Base-by-base conservation (phyloP, 139 green algal species). In the Volvox africanus region DNA sequence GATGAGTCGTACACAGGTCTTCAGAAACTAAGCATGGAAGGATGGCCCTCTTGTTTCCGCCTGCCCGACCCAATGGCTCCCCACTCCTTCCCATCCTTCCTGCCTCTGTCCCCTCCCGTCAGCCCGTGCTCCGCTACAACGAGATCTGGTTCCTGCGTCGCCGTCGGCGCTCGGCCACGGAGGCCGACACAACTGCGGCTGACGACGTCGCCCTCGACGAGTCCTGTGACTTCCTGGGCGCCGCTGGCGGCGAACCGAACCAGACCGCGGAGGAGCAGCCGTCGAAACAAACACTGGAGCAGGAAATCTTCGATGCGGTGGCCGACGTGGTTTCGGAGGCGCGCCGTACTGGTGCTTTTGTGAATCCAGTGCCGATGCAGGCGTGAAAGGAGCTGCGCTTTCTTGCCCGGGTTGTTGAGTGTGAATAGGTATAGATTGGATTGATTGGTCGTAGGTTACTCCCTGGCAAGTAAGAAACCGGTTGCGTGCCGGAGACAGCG, bases 111-210 rank as follows among this genome's bases (percentile, higher is more conserved):
- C 55, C n/a, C 26, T 5, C 55, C n/a, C n/a, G 1, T 0, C 86
- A 90, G 86, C 86, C 86, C 30, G 73, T 90, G 19, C 83, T 90
- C 86, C 86, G 86, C 73, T 90, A 90, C 86, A 90, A 90, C 71
- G 86, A 90, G 73, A 44, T 90, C 26, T 90, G 86, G 86, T 20
- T 90, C 22, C 86, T 90, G 73, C 71, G 73, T 44, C 71, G 86
- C 73, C 73, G 73, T 55, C 32, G 65, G 6, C 33, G 61, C 16
- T 32, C 6, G 24, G 24, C 44, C 80, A 55, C 44, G n/a, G 80
- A 30, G 24, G 19, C 22, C 44, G 80, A 86, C 55, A 17, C 19
- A 1, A 61, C 69, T 73, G 50, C 80, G 50, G 50, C 26, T 28
- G 80, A 73, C 55, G 80, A 86, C 50, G 24, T 21, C 16, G 80